Evolutionary conservation across 108 stramenopile genomes (phyloP).

Genomic region (Discostella pseudostelligera): DNA sequence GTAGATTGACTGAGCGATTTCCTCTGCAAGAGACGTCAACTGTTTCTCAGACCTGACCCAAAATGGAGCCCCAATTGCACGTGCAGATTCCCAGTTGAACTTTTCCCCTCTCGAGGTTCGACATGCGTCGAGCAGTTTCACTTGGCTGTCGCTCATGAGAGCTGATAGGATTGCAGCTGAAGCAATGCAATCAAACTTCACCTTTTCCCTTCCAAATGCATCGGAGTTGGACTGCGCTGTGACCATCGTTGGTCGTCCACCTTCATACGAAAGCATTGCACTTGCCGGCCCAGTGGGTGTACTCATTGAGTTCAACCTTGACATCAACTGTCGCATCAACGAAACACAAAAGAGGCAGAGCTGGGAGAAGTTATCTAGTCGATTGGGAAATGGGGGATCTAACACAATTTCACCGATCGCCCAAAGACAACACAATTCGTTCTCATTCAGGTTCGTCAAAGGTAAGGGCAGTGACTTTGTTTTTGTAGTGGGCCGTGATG

Average conservation of each 20-base stretch:
- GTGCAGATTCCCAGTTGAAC: constrained; percentile 65
- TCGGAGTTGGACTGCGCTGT: constrained; percentile 10
- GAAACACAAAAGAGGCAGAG: constrained; percentile 48
- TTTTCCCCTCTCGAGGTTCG: constrained; percentile 50
- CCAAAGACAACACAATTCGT: constrained; percentile 63
- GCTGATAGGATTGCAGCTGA: constrained; percentile 73
- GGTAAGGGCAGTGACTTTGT: constrained; percentile 37
- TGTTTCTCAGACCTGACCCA: constrained; percentile 80
- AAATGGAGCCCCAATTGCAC: constrained; percentile 65
- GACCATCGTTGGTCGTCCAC: constrained; percentile 35
- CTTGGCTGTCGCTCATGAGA: constrained; percentile 67
- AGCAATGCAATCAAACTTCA: constrained; percentile 39
- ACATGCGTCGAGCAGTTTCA: constrained; percentile 49
- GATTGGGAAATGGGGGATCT: constrained; percentile 57
- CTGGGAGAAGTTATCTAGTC: constrained; percentile 57
- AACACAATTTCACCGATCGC: constrained; percentile 57
- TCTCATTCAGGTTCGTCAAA: constrained; percentile 30
- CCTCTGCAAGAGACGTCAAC: constrained; percentile 66
- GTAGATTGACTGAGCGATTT: constrained; percentile 76
- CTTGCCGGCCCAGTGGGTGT: constrained; percentile 5
- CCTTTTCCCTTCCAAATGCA: constrained; percentile 19
- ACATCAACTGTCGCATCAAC: constrained; percentile 18
- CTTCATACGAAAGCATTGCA: constrained; percentile 16
- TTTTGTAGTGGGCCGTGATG: not conserved
- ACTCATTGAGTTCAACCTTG: not conserved